These are phyloP conservation scores for Xylaria palmicola DNA, from an alignment of 495 filamentous ascomycete genomes.

Conservation along the genomic window DNA sequence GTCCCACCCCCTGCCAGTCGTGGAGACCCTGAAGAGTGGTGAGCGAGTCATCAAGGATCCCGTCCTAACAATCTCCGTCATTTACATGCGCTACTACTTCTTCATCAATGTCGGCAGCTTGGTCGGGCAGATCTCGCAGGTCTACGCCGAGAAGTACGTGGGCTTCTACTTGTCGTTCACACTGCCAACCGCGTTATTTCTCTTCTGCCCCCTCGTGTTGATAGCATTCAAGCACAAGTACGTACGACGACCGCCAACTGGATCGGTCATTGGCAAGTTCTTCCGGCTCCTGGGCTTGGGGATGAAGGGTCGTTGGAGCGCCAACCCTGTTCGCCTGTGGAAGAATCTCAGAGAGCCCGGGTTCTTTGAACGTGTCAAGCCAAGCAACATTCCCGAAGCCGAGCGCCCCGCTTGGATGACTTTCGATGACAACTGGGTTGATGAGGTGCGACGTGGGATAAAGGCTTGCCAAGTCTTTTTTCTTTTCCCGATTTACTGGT, in stretches of 20 bases:
- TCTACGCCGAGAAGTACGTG: conserved; percentile 68
- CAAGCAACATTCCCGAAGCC: conserved; percentile 49
- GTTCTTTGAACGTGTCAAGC: conserved; percentile 68
- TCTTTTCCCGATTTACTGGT: conserved; percentile 58
- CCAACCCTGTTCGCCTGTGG: conserved; percentile 54
- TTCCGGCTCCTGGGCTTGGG: conserved; percentile 55
- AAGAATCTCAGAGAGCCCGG: conserved; percentile 52
- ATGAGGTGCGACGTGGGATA: conserved; percentile 67
- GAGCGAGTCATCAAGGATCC: conserved; percentile 72
- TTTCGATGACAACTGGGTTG: conserved; percentile 74
- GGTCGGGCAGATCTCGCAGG: conserved; percentile 39
- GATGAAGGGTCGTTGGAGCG: conserved; percentile 64
- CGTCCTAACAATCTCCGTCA: conserved; percentile 57
- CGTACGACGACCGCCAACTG: conserved; percentile 54
- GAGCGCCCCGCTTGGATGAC: conserved; percentile 63
- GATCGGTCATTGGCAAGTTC: conserved; percentile 61
- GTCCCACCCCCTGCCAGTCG: conserved; percentile 31
- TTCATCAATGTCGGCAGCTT: conserved; percentile 71
- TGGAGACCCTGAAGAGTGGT: conserved; percentile 50
- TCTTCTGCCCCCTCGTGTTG: conserved; percentile 63
- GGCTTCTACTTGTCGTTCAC: conserved; percentile 73
- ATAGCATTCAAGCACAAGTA: conserved; percentile 61
- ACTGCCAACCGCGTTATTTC: conserved; percentile 59
- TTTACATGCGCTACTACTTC: conserved; percentile 65
- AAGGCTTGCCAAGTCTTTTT: conserved; percentile 67